These are phyloP conservation scores for Salix purpurea DNA, from an alignment of 345 rosid species.

Conservation along the genomic window DNA sequence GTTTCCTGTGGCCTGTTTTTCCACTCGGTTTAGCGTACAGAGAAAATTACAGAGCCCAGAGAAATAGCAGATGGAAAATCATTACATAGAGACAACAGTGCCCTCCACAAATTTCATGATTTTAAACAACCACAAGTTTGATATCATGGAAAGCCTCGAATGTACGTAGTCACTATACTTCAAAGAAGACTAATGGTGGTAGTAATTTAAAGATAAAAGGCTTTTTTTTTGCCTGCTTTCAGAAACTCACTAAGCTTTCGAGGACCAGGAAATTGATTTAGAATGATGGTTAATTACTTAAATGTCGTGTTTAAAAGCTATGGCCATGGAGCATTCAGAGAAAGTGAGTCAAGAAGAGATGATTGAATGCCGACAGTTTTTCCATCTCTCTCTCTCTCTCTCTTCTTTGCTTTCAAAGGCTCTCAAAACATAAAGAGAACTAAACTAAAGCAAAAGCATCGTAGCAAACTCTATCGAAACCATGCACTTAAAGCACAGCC, in stretches of 20 bases:
- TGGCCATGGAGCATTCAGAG: constrained; percentile 2
- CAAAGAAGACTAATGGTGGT: background rate
- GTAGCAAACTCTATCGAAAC: background rate
- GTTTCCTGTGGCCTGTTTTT: background rate
- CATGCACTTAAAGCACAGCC: background rate
- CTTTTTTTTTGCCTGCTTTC: background rate
- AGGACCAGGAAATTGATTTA: background rate
- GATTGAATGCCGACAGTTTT: constrained; percentile 18
- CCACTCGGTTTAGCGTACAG: too few species aligned
- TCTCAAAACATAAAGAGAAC: background rate
- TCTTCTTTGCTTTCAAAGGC: background rate
- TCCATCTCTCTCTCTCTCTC: constrained; percentile 21
- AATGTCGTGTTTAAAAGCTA: too few species aligned
- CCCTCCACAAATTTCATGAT: background rate
- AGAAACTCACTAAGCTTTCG: background rate
- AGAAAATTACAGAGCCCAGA: too few species aligned
- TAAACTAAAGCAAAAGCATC: background rate
- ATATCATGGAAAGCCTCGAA: too few species aligned
- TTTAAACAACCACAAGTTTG: background rate
- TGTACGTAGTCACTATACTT: background rate
- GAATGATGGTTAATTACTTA: too few species aligned
- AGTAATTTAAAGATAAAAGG: background rate
- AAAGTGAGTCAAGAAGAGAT: constrained; percentile 30
- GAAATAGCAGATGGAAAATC: too few species aligned
- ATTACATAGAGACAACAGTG: too few species aligned